phyloP scores from a whole-genome alignment of 148 eudicot species.

The Silene conica region DNA sequence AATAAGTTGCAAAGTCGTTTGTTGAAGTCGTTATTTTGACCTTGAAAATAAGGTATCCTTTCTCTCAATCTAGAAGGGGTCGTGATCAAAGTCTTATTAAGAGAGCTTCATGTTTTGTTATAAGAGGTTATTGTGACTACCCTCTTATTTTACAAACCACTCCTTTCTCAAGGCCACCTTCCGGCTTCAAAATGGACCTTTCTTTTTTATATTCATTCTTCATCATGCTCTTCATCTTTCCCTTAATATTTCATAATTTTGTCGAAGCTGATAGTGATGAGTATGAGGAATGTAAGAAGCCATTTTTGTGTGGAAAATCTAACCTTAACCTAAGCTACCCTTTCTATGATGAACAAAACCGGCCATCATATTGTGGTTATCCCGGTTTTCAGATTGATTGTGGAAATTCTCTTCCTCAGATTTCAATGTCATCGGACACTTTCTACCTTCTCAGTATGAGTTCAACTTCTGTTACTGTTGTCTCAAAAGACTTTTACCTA shows the following conservation, averaged over 20 bases:
- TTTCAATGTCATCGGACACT: conserved; percentile 17
- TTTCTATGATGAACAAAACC: conserved; percentile 35
- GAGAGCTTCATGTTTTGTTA: conserved; percentile 8
- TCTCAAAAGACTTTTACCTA: neutral
- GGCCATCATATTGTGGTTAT: conserved; percentile 49
- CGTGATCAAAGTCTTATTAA: neutral
- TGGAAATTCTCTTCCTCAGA: conserved; percentile 13
- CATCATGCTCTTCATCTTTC: neutral
- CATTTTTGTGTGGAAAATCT: conserved; percentile 32
- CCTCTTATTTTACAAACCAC: neutral
- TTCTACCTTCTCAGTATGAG: conserved; percentile 31
- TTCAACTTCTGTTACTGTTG: conserved; percentile 13
- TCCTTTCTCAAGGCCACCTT: neutral
- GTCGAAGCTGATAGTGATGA: conserved; percentile 8
- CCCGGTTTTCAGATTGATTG: conserved; percentile 48
- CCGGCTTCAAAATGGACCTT: conserved; percentile 17
- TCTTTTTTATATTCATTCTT: neutral
- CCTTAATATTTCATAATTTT: conserved; percentile 3
- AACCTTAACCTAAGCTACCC: conserved; percentile 43
- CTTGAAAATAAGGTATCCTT: neutral
- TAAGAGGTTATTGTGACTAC: neutral
- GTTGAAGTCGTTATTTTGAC: neutral
- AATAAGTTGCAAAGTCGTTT: too few species aligned
- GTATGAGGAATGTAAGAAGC: conserved; percentile 33
- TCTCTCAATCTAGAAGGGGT: neutral